Conservation (phyloP, 176 grass and related monocot species). For the Rhynchospora breviuscula region DNA sequence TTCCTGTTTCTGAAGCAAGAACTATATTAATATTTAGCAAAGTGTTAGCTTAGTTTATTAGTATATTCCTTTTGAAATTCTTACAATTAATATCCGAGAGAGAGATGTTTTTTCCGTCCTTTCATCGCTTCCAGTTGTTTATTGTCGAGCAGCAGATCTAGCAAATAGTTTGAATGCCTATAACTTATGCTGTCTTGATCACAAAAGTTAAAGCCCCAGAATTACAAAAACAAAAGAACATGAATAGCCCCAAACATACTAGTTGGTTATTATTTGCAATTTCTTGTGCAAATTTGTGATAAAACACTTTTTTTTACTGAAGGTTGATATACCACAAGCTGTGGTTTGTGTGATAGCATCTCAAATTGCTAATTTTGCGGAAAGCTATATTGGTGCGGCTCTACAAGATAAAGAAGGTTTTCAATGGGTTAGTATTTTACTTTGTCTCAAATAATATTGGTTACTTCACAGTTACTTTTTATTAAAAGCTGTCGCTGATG, state of each 20-base stretch:
- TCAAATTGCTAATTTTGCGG: slow-evolving; percentile 91
- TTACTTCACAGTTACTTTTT: slow-evolving; percentile 7
- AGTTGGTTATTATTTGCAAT: neutral
- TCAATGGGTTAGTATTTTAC: slow-evolving; percentile 62
- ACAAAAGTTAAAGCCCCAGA: neutral
- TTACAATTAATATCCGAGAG: neutral
- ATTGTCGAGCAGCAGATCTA: neutral
- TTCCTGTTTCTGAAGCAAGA: neutral
- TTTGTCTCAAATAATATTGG: slow-evolving; percentile 12
- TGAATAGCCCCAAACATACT: neutral
- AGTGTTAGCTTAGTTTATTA: too few species aligned
- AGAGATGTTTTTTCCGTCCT: neutral
- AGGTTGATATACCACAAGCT: slow-evolving; percentile 58
- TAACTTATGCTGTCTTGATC: neutral
- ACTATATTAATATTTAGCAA: neutral
- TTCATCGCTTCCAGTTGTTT: neutral
- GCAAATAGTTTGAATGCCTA: neutral
- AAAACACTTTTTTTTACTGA: neutral
- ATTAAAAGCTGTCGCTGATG: neutral
- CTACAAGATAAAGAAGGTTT: slow-evolving; percentile 90
- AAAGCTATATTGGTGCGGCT: slow-evolving; percentile 74
- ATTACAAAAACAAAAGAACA: neutral
- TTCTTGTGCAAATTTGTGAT: neutral
- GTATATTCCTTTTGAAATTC: too few species aligned
- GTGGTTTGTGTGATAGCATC: slow-evolving; percentile 75